Percentiles rank a stretch among this genome's conserved stretches.
Evolutionary conservation across 257 asterid species (phyloP).

Genomic region (Solanum sitiens): DNA sequence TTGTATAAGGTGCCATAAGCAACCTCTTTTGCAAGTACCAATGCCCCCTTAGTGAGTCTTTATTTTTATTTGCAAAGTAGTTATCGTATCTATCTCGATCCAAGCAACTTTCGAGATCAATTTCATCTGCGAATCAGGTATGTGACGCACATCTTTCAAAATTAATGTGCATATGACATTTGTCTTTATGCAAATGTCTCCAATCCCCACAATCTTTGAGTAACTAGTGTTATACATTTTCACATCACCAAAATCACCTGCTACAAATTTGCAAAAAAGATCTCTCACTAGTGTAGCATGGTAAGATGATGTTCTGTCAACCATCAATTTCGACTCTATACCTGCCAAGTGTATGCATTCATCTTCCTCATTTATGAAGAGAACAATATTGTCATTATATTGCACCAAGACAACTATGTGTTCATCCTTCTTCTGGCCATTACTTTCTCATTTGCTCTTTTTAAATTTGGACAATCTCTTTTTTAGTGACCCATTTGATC

Average conservation of each 20-base stretch:
- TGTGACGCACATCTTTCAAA: neutral
- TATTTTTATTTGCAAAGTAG: neutral
- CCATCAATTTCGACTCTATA: neutral
- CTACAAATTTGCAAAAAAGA: neutral
- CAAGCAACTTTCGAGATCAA: too few species aligned
- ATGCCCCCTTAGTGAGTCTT: neutral
- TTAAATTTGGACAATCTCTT: too few species aligned
- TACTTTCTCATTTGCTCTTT: too few species aligned
- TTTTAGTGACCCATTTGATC: neutral
- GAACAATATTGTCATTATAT: too few species aligned
- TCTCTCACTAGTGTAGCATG: neutral
- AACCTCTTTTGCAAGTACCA: neutral
- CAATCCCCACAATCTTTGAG: neutral
- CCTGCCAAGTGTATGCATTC: neutral
- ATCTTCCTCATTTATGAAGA: too few species aligned
- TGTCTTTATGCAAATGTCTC: neutral
- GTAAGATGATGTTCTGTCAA: neutral
- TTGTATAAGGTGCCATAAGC: too few species aligned
- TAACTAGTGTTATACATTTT: neutral
- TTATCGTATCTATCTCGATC: neutral
- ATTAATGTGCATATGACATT: neutral
- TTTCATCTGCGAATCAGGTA: too few species aligned
- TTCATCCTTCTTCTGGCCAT: too few species aligned
- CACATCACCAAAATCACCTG: neutral
- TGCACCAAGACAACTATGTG: neutral